Base-by-base conservation (phyloP, 1,284 basidiomycete genomes). In the Albatrellus sp. region DNA sequence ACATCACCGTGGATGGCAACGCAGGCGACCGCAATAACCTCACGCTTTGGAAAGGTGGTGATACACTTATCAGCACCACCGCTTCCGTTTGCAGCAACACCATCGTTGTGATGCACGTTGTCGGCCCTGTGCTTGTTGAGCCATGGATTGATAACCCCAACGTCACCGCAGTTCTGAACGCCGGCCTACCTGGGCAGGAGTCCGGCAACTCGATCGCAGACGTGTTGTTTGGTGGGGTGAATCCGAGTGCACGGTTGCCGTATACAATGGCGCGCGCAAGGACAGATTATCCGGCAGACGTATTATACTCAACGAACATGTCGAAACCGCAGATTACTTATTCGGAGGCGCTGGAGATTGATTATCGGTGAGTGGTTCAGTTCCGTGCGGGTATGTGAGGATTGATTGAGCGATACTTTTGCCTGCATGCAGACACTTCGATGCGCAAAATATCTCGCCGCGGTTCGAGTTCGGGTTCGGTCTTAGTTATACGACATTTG, bases 381-480 rank as follows among this genome's bases (percentile, higher is more conserved):
- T n/a, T n/a, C n/a, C n/a, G n/a, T n/a, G n/a, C n/a, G n/a, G n/a
- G n/a, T n/a, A n/a, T n/a, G n/a, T n/a, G n/a, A n/a, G n/a, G n/a
- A n/a, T n/a, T n/a, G n/a, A n/a, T n/a, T n/a, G n/a, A n/a, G n/a
- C n/a, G n/a, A n/a, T n/a, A n/a, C n/a, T n/a, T n/a, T n/a, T n/a
- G n/a, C n/a, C n/a, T n/a, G n/a, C n/a, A n/a, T n/a, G n/a, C 58
- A 67, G 84, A 29, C 73, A 78, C 57, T 90, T 90, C 57, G 82
- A 89, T 51, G 67, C 74, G 55, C 54, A 55, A 54, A 68, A 73
- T 46, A 76, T 82, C 48, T 64, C 66, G 14, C 77, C 78, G 31
- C 73, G 77, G 30, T 82, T 71, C 58, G 80, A 83, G 55, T 92
- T 91, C 57, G 90, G 90, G 0, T 90, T 77, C 58, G 90, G 90